phyloP scores from a whole-genome alignment of 306 rosid genomes.

The Trifolium dubium region DNA sequence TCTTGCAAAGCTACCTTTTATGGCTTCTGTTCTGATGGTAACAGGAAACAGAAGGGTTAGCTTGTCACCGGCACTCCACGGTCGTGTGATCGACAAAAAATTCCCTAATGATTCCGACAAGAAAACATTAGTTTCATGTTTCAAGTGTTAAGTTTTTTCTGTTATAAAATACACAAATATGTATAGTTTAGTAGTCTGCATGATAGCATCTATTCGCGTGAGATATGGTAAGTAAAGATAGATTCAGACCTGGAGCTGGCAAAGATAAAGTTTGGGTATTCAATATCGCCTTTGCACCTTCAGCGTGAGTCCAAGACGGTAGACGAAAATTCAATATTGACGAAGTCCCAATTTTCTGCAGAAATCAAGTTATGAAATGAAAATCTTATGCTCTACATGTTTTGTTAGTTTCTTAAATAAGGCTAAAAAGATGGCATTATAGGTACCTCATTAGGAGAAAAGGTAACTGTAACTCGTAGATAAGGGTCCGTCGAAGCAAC shows the following conservation, averaged over 20 bases:
- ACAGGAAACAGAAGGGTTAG: conserved; percentile 73
- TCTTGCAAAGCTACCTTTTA: conserved; percentile 60
- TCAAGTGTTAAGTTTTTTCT: conserved; percentile 11
- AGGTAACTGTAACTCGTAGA: conserved; percentile 56
- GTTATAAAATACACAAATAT: not conserved
- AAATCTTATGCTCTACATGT: not conserved
- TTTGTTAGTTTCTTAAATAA: conserved; percentile 1
- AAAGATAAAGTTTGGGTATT: conserved; percentile 51
- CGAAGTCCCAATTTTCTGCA: conserved; percentile 49
- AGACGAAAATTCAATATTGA: conserved; percentile 73
- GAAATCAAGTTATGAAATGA: conserved; percentile 14
- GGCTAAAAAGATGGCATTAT: not conserved
- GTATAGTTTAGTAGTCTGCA: not conserved
- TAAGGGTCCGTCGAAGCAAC: conserved; percentile 66
- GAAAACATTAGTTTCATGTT: conserved; percentile 26
- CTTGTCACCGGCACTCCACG: conserved; percentile 69
- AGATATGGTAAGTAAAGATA: conserved; percentile 19
- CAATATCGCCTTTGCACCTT: conserved; percentile 55
- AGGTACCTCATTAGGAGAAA: conserved; percentile 55
- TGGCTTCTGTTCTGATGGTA: conserved; percentile 65
- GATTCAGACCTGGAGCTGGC: conserved; percentile 63
- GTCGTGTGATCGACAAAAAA: conserved; percentile 54
- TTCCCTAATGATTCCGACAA: conserved; percentile 54
- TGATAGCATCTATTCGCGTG: not conserved
- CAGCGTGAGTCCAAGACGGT: conserved; percentile 69